Percentiles rank a stretch among this genome's conserved stretches.
phyloP scores from a whole-genome alignment of 345 rosid genomes.

The Acer negundo region DNA sequence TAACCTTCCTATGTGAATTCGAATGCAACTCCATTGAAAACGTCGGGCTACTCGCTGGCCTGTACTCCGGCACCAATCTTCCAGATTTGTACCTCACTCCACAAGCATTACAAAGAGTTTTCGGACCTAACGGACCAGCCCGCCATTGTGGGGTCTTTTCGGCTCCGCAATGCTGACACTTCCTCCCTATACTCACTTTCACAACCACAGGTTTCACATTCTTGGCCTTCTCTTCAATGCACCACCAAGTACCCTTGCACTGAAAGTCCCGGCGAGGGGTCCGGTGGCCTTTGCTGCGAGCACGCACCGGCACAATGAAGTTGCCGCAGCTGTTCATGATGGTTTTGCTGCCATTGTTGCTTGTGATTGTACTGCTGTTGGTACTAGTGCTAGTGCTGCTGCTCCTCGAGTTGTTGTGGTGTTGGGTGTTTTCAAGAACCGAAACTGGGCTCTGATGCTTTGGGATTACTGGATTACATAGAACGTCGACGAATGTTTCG shows the following conservation, averaged over 20 bases:
- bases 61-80: slow-evolving; percentile 77
- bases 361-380: slow-evolving; percentile 33
- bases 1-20: slow-evolving; percentile 76
- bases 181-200: slow-evolving; percentile 51
- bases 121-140: slow-evolving; percentile 78
- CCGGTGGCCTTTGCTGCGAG: slow-evolving; percentile 62
- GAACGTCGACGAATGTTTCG: slow-evolving; percentile 54
- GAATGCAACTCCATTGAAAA: slow-evolving; percentile 65
- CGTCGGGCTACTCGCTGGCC: slow-evolving; percentile 81
- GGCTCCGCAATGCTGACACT: slow-evolving; percentile 79
- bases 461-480: slow-evolving; percentile 21
- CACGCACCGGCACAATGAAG: slow-evolving; percentile 49
- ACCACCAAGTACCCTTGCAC: slow-evolving; percentile 31
- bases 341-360: slow-evolving; percentile 1
- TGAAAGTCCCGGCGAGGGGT: slow-evolving; percentile 39
- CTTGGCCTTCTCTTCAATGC: slow-evolving; percentile 32
- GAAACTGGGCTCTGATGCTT: slow-evolving; percentile 69
- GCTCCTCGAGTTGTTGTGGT: slow-evolving; percentile 44
- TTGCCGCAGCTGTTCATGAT: slow-evolving; percentile 47
- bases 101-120: slow-evolving; percentile 86
- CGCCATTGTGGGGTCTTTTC: slow-evolving; percentile 95
- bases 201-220: slow-evolving; percentile 15
- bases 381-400: slow-evolving; percentile 28
- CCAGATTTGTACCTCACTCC: slow-evolving; percentile 91
- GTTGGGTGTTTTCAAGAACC: slow-evolving; percentile 51